phyloP scores from a whole-genome alignment of 805 yeast genomes.

The Saturnispora bothae region DNA sequence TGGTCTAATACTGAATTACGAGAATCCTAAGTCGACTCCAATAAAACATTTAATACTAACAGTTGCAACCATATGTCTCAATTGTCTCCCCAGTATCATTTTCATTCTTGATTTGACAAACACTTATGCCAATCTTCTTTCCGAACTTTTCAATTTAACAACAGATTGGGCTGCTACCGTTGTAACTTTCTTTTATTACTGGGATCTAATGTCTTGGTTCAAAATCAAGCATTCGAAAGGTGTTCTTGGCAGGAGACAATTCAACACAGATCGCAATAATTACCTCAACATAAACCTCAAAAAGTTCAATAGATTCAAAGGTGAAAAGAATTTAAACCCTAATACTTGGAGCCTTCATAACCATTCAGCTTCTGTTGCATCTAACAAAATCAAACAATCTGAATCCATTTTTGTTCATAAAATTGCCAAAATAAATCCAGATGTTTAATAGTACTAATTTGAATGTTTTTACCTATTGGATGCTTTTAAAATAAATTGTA shows the following conservation, averaged over 20 bases:
- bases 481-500: too few species aligned
- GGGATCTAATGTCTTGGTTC: constrained; percentile 47
- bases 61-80: constrained; percentile 40
- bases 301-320: constrained; percentile 4
- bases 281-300: constrained; percentile 1
- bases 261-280: background rate
- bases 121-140: constrained; percentile 62
- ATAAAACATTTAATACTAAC: constrained; percentile 45
- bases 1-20: constrained; percentile 45
- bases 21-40: constrained; percentile 18
- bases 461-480: too few species aligned
- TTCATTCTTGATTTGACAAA: constrained; percentile 70
- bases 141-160: constrained; percentile 64
- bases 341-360: background rate
- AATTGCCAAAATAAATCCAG: constrained; percentile 1
- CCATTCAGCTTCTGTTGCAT: background rate
- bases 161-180: constrained; percentile 64
- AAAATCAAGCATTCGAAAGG: constrained; percentile 57
- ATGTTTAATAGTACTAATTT: too few species aligned
- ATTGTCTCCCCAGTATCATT: constrained; percentile 54
- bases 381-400: background rate
- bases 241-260: constrained; percentile 46
- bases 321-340: too few species aligned
- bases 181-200: constrained; percentile 81
- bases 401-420: constrained; percentile 5